Percentiles rank a stretch among this genome's conserved stretches.
Conservation (phyloP, 106 monocot species). For the Ottelia alismoides region DNA sequence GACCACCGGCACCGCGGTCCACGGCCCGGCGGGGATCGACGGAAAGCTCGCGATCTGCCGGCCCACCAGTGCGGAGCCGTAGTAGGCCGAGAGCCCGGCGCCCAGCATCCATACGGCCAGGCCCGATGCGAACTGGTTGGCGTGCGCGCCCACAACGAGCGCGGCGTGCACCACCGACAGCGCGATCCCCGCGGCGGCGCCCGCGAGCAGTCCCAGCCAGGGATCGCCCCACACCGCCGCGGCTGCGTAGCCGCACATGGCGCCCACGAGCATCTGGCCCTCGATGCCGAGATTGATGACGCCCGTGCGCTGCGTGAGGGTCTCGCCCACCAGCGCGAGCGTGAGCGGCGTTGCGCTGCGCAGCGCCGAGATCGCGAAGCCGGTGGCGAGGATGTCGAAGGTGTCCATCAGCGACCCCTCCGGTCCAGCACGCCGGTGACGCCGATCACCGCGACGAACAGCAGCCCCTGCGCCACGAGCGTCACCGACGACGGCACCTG, state of each 20-base stretch:
- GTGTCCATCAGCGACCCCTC: background rate
- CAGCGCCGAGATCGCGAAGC: background rate
- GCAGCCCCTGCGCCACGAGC: background rate
- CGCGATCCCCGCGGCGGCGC: background rate
- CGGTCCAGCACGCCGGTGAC: background rate
- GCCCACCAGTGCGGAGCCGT: background rate
- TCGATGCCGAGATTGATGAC: background rate
- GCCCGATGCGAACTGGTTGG: background rate
- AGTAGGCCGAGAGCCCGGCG: background rate
- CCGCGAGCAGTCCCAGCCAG: no score
- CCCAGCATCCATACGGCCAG: background rate
- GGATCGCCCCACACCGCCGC: background rate
- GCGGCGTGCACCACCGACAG: background rate
- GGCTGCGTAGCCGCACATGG: background rate
- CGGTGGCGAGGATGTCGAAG: background rate
- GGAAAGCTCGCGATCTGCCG: no score
- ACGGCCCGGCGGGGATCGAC: no score
- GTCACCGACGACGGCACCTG: background rate
- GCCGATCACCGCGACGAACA: background rate
- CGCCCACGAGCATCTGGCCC: background rate
- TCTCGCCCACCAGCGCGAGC: background rate
- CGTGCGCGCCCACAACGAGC: background rate
- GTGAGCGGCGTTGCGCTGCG: background rate
- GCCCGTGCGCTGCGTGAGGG: background rate
- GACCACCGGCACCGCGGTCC: background rate